Conservation (phyloP, 2,329 filamentous ascomycete genomes). For the Pseudocercospora macadamiae region DNA sequence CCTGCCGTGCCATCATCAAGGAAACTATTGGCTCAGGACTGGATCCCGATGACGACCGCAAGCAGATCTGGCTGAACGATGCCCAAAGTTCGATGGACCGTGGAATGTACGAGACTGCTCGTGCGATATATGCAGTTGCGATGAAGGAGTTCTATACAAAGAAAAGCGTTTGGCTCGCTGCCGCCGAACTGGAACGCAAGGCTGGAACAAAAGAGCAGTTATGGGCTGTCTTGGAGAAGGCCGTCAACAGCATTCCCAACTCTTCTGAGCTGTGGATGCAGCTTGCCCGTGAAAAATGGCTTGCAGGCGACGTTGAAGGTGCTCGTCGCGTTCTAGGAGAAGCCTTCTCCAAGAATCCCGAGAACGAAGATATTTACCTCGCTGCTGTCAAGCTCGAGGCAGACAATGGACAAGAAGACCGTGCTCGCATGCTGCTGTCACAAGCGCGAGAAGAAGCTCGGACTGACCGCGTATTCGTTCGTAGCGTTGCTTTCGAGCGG, state of each 20-base stretch:
- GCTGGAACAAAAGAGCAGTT: slow-evolving; percentile 83
- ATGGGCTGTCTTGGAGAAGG: slow-evolving; percentile 85
- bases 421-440: slow-evolving; percentile 78
- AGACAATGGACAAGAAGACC: slow-evolving; percentile 78
- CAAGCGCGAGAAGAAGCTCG: slow-evolving; percentile 85
- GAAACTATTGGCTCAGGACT: slow-evolving; percentile 92
- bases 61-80: slow-evolving; percentile 95
- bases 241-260: slow-evolving; percentile 88
- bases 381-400: slow-evolving; percentile 95
- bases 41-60: slow-evolving; percentile 94
- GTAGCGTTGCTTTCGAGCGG: slow-evolving; percentile 90
- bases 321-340: slow-evolving; percentile 82
- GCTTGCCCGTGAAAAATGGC: slow-evolving; percentile 92
- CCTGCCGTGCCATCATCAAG: slow-evolving; percentile 85
- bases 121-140: slow-evolving; percentile 91
- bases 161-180: slow-evolving; percentile 85
- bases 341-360: slow-evolving; percentile 92
- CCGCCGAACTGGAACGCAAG: slow-evolving; percentile 86
- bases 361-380: slow-evolving; percentile 98
- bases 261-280: slow-evolving; percentile 94
- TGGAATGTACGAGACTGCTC: slow-evolving; percentile 84
- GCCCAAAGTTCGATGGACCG: slow-evolving; percentile 79
- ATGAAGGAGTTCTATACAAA: slow-evolving; percentile 87
- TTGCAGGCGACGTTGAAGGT: slow-evolving; percentile 82
- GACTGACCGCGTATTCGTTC: slow-evolving; percentile 96